Evolutionary conservation across 73 alveolate species (phyloP).

Genomic region (Paramecium tetraurelia): DNA sequence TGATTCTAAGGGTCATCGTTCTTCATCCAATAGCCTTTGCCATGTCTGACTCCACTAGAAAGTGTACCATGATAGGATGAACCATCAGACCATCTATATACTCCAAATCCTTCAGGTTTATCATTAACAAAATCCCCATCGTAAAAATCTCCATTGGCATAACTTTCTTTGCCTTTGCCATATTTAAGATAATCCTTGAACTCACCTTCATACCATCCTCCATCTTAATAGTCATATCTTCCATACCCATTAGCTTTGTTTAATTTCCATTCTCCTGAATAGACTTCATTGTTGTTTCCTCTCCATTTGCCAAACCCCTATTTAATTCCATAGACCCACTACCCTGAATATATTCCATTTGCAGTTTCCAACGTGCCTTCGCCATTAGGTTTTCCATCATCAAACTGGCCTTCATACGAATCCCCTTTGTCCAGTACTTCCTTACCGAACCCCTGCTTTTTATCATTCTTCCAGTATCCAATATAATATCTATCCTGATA

Average conservation of each 20-base stretch:
- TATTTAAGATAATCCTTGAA: constrained; percentile 60
- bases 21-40: constrained; percentile 55
- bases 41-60: constrained; percentile 56
- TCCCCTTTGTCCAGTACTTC: constrained; percentile 47
- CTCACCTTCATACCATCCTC: constrained; percentile 93
- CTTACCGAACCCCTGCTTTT: constrained; percentile 55
- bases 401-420: constrained; percentile 49
- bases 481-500: constrained; percentile 34
- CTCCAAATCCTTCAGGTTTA: constrained; percentile 87
- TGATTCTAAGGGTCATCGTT: constrained; percentile 43
- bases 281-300: constrained; percentile 54
- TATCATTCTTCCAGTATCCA: constrained; percentile 53
- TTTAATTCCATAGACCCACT: not conserved
- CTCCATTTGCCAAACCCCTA: not conserved
- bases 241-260: constrained; percentile 74
- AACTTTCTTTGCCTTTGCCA: constrained; percentile 69
- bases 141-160: constrained; percentile 77
- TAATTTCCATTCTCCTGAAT: constrained; percentile 74
- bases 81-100: constrained; percentile 56
- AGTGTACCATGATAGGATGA: constrained; percentile 42
- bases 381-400: constrained; percentile 56
- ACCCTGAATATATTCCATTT: constrained; percentile 14
- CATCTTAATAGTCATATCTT: constrained; percentile 65
- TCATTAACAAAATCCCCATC: constrained; percentile 79
- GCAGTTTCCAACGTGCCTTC: constrained; percentile 54